phyloP scores from a whole-genome alignment of 2,329 filamentous ascomycete genomes.

The Penicillium hordei region DNA sequence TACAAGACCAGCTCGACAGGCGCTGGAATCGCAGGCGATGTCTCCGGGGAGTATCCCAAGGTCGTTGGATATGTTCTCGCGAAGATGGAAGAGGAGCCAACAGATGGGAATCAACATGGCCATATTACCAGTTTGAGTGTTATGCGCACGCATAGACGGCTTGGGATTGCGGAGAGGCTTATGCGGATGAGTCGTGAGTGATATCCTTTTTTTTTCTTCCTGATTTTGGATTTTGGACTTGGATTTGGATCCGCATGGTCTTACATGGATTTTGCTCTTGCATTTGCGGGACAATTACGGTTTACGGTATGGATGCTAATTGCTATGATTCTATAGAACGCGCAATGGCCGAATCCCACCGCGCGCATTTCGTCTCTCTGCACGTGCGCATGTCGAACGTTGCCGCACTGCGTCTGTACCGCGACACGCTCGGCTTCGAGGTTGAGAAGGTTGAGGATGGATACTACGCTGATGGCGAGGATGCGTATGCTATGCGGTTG shows the following conservation, averaged over 20 bases:
- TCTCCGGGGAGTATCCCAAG: conserved; percentile 70
- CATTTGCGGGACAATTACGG: not conserved
- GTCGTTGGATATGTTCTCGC: conserved; percentile 99
- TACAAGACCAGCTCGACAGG: conserved; percentile 67
- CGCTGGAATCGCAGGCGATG: conserved; percentile 20
- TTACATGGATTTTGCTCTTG: no score
- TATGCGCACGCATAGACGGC: conserved; percentile 87
- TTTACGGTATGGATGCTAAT: not conserved
- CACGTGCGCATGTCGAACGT: conserved; percentile 94
- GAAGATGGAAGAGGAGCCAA: conserved; percentile 98
- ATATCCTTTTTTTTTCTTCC: not conserved
- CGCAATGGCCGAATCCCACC: conserved; percentile 95
- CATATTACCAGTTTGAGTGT: conserved; percentile 95
- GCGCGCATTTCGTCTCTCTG: conserved; percentile 87
- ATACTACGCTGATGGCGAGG: conserved; percentile 89
- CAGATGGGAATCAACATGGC: conserved; percentile 86
- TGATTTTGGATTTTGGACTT: conserved; percentile 2
- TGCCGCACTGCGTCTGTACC: conserved; percentile 88
- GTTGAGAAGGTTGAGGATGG: conserved; percentile 65
- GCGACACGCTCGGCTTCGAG: conserved; percentile 84
- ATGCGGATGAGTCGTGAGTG: conserved; percentile 92
- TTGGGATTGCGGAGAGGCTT: conserved; percentile 94
- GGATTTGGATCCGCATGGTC: no score
- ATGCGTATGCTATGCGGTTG: conserved; percentile 91
- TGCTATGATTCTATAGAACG: conserved; percentile 58